Evolutionary conservation across 345 rosid species (phyloP).

Genomic region (Clarkia xantiana): DNA sequence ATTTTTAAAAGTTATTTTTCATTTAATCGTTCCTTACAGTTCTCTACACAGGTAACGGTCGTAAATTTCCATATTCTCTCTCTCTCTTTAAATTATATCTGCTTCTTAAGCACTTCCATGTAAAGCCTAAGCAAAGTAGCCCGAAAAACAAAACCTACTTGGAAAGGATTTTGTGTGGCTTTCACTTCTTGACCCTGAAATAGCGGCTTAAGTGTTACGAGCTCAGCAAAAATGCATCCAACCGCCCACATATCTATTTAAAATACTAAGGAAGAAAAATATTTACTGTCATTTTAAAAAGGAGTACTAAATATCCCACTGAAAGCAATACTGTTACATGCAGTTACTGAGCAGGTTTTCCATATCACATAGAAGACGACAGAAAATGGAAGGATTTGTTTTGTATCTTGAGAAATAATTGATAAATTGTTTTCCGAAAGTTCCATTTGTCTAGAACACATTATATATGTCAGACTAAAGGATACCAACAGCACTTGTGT

Average conservation of each 20-base stretch:
- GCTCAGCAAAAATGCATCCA: constrained; percentile 96
- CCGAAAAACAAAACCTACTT: constrained; percentile 4
- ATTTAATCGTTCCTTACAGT: too few relatives aligned
- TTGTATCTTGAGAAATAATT: background rate
- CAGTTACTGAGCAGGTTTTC: too few relatives aligned
- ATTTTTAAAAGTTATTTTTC: too few relatives aligned
- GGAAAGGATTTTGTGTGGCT: constrained; percentile 74
- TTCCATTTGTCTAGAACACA: background rate
- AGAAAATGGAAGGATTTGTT: too few relatives aligned
- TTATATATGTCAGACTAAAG: constrained; percentile 1
- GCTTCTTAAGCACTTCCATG: background rate
- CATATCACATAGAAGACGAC: too few relatives aligned
- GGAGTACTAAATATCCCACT: background rate
- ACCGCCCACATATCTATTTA: constrained; percentile 78
- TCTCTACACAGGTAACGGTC: too few relatives aligned
- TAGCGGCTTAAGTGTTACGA: constrained; percentile 87
- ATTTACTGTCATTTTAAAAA: background rate
- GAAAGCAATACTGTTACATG: too few relatives aligned
- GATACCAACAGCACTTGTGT: constrained; percentile 76
- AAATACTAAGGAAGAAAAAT: constrained; percentile 8
- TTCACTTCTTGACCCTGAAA: constrained; percentile 97
- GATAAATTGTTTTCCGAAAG: background rate
- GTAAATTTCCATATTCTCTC: too few relatives aligned
- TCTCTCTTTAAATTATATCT: background rate
- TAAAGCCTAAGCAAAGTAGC: background rate